phyloP scores from a whole-genome alignment of 495 filamentous ascomycete species.

The Hypomontagnella monticulosa region DNA sequence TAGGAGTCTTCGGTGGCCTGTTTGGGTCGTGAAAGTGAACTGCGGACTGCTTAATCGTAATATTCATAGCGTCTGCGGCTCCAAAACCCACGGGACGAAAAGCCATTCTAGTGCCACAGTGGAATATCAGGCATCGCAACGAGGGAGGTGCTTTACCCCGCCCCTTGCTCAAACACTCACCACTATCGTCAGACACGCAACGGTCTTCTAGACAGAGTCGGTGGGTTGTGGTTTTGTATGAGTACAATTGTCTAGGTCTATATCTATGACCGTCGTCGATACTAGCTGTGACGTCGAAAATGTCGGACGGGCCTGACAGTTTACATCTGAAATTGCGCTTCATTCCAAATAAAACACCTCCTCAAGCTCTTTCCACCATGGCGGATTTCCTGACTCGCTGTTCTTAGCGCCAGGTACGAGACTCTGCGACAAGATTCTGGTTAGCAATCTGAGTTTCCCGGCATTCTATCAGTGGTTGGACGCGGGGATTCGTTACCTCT shows the following conservation, averaged over 20 bases:
- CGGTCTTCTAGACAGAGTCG: too few relatives aligned
- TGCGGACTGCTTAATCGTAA: too few relatives aligned
- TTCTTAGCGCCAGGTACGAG: conserved; percentile 69
- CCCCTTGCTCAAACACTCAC: too few relatives aligned
- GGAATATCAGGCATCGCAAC: not conserved
- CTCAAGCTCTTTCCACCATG: conserved; percentile 77
- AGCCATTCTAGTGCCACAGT: not conserved
- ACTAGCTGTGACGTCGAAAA: not conserved
- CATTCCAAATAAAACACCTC: conserved; percentile 70
- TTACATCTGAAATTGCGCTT: not conserved
- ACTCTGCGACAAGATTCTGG: conserved; percentile 34
- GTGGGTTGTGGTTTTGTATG: too few relatives aligned
- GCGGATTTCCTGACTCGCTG: conserved; percentile 67
- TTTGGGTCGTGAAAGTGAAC: conserved; percentile 51
- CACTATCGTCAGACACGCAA: too few relatives aligned
- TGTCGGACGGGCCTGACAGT: not conserved
- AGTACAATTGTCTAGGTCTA: not conserved
- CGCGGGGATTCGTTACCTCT: conserved; percentile 46
- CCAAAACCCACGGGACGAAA: too few relatives aligned
- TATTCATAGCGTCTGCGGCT: too few relatives aligned
- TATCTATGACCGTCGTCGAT: not conserved
- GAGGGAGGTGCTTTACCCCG: too few relatives aligned
- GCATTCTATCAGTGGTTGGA: not conserved
- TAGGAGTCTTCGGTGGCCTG: conserved; percentile 52
- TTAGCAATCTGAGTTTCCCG: not conserved